Conservation (phyloP, 306 rosid species). For the Geum urbanum region DNA sequence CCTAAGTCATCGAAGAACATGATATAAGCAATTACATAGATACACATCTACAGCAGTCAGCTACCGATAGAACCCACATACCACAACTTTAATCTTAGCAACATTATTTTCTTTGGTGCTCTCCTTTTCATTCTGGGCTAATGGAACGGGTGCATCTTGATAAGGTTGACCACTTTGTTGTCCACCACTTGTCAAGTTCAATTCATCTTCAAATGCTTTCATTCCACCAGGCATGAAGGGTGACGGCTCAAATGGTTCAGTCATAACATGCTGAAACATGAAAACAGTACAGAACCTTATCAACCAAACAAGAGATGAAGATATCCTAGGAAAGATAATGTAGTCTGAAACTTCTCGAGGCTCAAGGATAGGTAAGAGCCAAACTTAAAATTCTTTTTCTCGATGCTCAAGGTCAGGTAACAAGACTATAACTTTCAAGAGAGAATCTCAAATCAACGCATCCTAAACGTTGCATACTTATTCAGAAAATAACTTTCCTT, state of each 20-base stretch:
- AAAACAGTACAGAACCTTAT: constrained; percentile 28
- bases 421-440: neutral
- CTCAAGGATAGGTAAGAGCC: neutral
- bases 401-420: neutral
- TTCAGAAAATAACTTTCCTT: neutral
- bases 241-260: constrained; percentile 90
- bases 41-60: neutral
- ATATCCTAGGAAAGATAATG: neutral
- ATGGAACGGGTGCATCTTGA: constrained; percentile 43
- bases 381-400: neutral
- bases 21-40: neutral
- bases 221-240: constrained; percentile 77
- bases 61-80: constrained; percentile 34
- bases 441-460: neutral
- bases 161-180: constrained; percentile 58
- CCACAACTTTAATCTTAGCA: constrained; percentile 98
- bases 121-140: constrained; percentile 62
- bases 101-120: constrained; percentile 72
- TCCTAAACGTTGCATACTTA: neutral
- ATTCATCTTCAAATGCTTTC: constrained; percentile 59
- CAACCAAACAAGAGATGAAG: neutral
- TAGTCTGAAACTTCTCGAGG: neutral
- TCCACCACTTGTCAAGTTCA: constrained; percentile 42
- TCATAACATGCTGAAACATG: constrained; percentile 63
- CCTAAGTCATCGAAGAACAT: neutral